Conservation (phyloP, 345 rosid genomes). For the Cardamine occulta region DNA sequence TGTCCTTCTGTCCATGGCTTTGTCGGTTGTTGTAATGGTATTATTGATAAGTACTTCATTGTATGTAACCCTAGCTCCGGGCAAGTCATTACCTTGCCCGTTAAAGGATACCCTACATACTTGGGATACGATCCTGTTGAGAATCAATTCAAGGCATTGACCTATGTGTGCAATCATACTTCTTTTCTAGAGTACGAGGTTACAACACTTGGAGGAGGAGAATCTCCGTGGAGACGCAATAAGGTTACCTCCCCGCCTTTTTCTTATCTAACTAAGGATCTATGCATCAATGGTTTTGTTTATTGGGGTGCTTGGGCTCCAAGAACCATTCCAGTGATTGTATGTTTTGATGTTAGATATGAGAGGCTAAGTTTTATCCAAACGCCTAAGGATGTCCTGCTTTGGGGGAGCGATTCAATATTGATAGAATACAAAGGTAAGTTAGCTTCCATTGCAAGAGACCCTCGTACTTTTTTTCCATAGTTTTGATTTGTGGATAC, state of each 20-base stretch:
- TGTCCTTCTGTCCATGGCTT: background rate
- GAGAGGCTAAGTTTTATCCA: background rate
- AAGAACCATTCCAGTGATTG: background rate
- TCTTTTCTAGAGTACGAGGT: background rate
- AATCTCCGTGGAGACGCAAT: background rate
- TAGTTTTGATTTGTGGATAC: slow-evolving; percentile 8
- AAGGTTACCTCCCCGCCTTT: background rate
- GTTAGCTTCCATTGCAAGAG: background rate
- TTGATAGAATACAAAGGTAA: slow-evolving; percentile 10
- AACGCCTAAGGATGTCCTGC: background rate
- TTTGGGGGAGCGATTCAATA: background rate
- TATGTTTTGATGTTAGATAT: background rate
- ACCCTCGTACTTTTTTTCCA: background rate
- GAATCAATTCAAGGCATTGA: background rate
- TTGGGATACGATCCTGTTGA: background rate
- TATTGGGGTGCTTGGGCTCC: background rate
- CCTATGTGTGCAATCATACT: no score
- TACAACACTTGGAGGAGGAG: background rate
- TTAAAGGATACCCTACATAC: rapidly evolving
- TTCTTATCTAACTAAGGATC: no score
- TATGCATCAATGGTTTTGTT: background rate
- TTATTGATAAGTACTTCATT: background rate
- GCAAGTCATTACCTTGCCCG: background rate
- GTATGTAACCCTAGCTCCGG: background rate
- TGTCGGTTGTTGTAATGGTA: background rate